A percentile compares a stretch with the other conserved stretches of the same genome.
Conservation (phyloP, 2,329 filamentous ascomycete species). For the Trichoderma afroharzianum region DNA sequence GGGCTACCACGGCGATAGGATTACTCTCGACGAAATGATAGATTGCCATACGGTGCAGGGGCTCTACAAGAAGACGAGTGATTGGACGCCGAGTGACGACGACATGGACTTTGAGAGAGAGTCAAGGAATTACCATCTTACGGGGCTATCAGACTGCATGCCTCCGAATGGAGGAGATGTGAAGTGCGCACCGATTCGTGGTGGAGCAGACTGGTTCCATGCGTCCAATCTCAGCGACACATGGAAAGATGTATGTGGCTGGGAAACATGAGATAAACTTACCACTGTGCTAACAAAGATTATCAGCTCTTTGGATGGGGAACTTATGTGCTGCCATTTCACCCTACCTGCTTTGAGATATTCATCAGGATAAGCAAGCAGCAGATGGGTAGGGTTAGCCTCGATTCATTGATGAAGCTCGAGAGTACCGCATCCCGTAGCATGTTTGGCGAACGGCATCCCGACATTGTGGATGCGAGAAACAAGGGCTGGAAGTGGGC, state of each 20-base stretch:
- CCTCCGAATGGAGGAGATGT: conserved; percentile 5
- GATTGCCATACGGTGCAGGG: conserved; percentile 27
- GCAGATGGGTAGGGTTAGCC: conserved; percentile 20
- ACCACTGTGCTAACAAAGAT: neutral
- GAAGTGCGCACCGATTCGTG: neutral
- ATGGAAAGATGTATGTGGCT: neutral
- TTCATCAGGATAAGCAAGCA: conserved; percentile 26
- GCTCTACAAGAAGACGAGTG: conserved; percentile 21
- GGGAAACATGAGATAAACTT: neutral
- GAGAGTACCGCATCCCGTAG: neutral
- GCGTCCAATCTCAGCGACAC: neutral
- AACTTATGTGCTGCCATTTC: conserved; percentile 25
- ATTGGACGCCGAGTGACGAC: conserved; percentile 18
- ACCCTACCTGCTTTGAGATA: conserved; percentile 29
- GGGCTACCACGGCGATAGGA: conserved; percentile 25
- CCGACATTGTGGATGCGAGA: neutral
- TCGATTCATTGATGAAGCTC: conserved; percentile 20
- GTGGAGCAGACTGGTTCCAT: neutral
- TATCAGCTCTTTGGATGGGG: neutral
- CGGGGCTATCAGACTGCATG: conserved; percentile 21
- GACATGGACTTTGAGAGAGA: conserved; percentile 25
- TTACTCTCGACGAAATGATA: conserved; percentile 26
- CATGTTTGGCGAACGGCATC: neutral
- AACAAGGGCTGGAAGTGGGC: conserved; percentile 8
- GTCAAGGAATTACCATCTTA: conserved; percentile 19